These are phyloP conservation scores for Grifola frondosa DNA, from an alignment of 1,284 basidiomycete species.

Conservation along the genomic window DNA sequence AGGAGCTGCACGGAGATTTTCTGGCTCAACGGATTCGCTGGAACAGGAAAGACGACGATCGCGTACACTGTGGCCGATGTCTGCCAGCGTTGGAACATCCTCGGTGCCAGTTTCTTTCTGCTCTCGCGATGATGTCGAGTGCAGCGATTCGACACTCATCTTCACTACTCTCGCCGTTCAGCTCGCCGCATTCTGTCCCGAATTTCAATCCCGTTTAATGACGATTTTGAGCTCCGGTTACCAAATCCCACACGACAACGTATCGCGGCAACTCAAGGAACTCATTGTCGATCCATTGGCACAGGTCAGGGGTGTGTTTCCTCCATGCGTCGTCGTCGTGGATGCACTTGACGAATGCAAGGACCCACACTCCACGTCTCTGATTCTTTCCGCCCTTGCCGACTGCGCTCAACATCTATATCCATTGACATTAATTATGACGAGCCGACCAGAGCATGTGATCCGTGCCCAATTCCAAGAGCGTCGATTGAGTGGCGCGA, in stretches of 20 bases:
- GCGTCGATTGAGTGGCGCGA: neutral
- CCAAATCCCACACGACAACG: too few species aligned
- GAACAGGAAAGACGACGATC: constrained; percentile 16
- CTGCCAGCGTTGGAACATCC: neutral
- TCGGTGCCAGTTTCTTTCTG: constrained; percentile 16
- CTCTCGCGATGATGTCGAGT: neutral
- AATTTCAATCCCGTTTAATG: constrained; percentile 1
- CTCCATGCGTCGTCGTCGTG: constrained; percentile 13
- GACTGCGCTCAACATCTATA: too few species aligned
- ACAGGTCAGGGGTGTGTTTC: too few species aligned
- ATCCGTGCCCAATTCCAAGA: too few species aligned
- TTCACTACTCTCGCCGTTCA: constrained; percentile 9
- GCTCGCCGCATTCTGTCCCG: constrained; percentile 1
- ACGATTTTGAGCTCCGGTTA: too few species aligned
- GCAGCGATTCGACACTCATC: neutral
- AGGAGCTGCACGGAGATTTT: constrained; percentile 1
- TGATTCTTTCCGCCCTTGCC: too few species aligned
- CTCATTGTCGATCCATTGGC: too few species aligned
- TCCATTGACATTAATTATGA: too few species aligned
- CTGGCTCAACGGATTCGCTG: constrained; percentile 14
- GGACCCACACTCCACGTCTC: too few species aligned
- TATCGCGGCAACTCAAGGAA: too few species aligned
- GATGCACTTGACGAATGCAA: constrained; percentile 18
- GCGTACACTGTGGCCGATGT: constrained; percentile 8
- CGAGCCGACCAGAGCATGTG: constrained; percentile 11